These are phyloP conservation scores for Phaeotremella skinneri DNA, from an alignment of 768 basidiomycete species.

Conservation along the genomic window DNA sequence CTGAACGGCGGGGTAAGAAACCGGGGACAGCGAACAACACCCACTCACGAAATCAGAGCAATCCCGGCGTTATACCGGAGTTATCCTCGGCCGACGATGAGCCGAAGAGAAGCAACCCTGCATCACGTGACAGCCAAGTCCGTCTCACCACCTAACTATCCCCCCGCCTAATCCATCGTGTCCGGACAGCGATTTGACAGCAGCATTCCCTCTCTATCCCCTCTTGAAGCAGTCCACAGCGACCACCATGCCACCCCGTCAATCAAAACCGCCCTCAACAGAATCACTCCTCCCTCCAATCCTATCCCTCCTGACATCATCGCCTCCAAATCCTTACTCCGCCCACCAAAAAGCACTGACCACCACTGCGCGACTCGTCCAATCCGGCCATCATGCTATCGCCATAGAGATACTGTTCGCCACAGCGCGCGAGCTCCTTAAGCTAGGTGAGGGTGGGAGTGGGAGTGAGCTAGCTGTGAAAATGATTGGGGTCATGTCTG, in stretches of 20 bases:
- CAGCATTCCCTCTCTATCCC: too few species aligned
- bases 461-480: conserved; percentile 81
- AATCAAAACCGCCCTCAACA: conserved; percentile 29
- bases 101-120: too few species aligned
- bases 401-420: conserved; percentile 94
- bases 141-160: too few species aligned
- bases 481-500: conserved; percentile 78
- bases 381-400: conserved; percentile 66
- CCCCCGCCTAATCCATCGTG: too few species aligned
- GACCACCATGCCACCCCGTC: conserved; percentile 43
- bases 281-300: conserved; percentile 48
- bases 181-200: too few species aligned
- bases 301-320: conserved; percentile 32
- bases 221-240: too few species aligned
- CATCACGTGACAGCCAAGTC: too few species aligned
- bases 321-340: conserved; percentile 78
- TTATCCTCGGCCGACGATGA: too few species aligned
- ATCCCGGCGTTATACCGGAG: too few species aligned
- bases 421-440: conserved; percentile 79
- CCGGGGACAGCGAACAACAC: too few species aligned
- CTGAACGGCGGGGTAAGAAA: too few species aligned
- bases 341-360: conserved; percentile 97
- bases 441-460: conserved; percentile 81
- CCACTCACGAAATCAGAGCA: too few species aligned
- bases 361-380: conserved; percentile 71